Base-by-base conservation (phyloP, 2,329 filamentous ascomycete species). In the Lecanoromycetidae sp. region DNA sequence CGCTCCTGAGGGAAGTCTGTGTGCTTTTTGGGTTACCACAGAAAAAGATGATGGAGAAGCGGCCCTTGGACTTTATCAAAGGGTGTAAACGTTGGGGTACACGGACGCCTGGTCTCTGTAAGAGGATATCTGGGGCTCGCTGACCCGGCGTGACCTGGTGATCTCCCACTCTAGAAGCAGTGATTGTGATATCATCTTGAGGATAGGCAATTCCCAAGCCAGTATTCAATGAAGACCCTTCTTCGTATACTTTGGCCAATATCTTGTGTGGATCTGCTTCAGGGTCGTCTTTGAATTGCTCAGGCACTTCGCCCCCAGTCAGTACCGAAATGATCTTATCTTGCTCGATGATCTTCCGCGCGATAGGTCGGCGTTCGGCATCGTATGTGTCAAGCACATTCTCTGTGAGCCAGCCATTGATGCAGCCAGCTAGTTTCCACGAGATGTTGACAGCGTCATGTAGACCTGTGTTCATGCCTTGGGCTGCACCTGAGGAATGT, bases 191-290 rank as follows among this genome's bases (percentile, higher is more conserved):
- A 13, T 55, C 30, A 26, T 58, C 64, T 12, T 59, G 57, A 0
- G 57, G 55, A 45, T 66, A 67, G 34, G 64, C 61, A 10, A 66
- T 59, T 13, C 63, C 64, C 45, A 63, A 64, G 3, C 64, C 65
- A 22, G 60, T 65, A 9, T 63, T 65, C 44, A 66, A 64, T 1
- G 60, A 61, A 38, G 63, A 63, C 22, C 62, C 63, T 4, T 57
- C 59, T 26, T 57, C 62, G 46, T 64, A 66, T 1, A 62, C 58
- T 12, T 65, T 50, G 4, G 63, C 52, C 36, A 66, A 63, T 44
- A 58, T 63, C 54, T 2, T 63, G 59, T 27, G 63, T 59, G 1
- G 60, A 61, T 8, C 66, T 48, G 1, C 55, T 57, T 17, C 52
- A 50, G 15, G 47, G 52, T 3, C 56, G 55, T 20, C 59, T 54